These are phyloP conservation scores for Fusarium longipes DNA, from an alignment of 2,329 filamentous ascomycete species.

Conservation along the genomic window DNA sequence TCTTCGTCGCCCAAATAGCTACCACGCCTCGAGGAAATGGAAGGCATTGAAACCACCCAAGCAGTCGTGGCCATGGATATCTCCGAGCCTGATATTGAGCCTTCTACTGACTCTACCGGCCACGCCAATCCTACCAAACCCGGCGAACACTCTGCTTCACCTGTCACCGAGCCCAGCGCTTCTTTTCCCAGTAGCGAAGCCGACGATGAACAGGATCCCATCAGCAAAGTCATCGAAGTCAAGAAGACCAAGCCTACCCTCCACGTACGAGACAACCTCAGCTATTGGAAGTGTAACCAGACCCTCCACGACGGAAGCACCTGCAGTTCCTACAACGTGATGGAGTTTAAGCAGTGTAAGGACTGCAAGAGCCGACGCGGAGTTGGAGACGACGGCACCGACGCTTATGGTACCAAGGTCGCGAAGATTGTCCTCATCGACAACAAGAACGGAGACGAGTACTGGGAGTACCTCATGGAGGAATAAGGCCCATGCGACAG, in stretches of 20 bases:
- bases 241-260: slow-evolving; percentile 19
- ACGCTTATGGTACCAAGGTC: slow-evolving; percentile 25
- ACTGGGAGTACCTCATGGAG: slow-evolving; percentile 14
- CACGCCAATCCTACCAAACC: neutral
- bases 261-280: slow-evolving; percentile 21
- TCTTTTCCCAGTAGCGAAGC: neutral
- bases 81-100: slow-evolving; percentile 4
- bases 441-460: slow-evolving; percentile 23
- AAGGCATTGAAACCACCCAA: slow-evolving; percentile 10
- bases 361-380: slow-evolving; percentile 30
- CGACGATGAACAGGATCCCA: neutral
- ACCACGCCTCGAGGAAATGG: slow-evolving; percentile 3
- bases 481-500: neutral
- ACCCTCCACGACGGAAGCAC: slow-evolving; percentile 15
- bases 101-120: neutral
- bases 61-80: slow-evolving; percentile 14
- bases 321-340: slow-evolving; percentile 22
- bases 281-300: slow-evolving; percentile 32
- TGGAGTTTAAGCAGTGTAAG: slow-evolving; percentile 24
- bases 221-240: slow-evolving; percentile 4
- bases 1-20: neutral
- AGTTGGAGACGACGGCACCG: slow-evolving; percentile 27
- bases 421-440: slow-evolving; percentile 24
- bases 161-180: neutral
- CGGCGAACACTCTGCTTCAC: neutral